A percentile compares a stretch with the other conserved stretches of the same genome.
Evolutionary conservation across 768 basidiomycete genomes (phyloP).

Genomic region (Russula abietina): DNA sequence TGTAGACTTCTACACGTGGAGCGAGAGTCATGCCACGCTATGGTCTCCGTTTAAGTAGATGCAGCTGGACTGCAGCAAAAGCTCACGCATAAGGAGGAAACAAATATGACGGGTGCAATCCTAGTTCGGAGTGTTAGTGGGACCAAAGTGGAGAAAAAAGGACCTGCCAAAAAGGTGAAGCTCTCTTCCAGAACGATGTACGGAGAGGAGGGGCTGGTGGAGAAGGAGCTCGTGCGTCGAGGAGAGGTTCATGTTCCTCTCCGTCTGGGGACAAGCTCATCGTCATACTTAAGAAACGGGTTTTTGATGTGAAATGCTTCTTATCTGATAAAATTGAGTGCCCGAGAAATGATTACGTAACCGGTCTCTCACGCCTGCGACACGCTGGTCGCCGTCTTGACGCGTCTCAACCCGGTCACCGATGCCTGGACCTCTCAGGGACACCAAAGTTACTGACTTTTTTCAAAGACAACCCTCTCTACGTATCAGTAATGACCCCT

Average conservation of each 20-base stretch:
- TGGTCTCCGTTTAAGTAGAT: not conserved
- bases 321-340: slow-evolving; percentile 11
- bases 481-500: not conserved
- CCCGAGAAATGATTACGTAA: not conserved
- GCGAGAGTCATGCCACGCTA: slow-evolving; percentile 25
- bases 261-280: not conserved
- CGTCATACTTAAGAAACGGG: not conserved
- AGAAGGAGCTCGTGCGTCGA: not conserved
- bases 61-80: not conserved
- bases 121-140: slow-evolving; percentile 1
- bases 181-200: slow-evolving; percentile 11
- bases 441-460: slow-evolving; percentile 18
- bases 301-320: not conserved
- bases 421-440: slow-evolving; percentile 10
- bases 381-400: not conserved
- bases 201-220: not conserved
- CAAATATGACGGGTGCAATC: slow-evolving; percentile 23
- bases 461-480: slow-evolving; percentile 12
- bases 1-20: slow-evolving; percentile 26
- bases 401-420: slow-evolving; percentile 6
- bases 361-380: not conserved
- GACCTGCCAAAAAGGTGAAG: slow-evolving; percentile 13
- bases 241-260: slow-evolving; percentile 22
- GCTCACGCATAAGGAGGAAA: slow-evolving; percentile 24
- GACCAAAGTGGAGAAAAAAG: not conserved